Evolutionary conservation across 192 early-diverging fungal genomes (phyloP).

Genomic region (Linnemannia hyalina): DNA sequence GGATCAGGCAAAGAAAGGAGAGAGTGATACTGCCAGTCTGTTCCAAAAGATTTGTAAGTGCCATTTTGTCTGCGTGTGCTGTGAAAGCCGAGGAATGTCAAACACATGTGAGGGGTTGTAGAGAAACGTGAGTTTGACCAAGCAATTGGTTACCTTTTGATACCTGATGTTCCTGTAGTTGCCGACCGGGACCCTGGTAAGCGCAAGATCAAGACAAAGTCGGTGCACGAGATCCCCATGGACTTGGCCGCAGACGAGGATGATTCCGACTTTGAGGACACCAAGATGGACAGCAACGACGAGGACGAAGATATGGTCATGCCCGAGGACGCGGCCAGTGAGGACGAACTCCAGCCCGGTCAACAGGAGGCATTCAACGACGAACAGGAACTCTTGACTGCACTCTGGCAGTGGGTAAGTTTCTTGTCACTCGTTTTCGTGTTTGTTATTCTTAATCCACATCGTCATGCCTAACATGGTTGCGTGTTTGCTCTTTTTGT

Average conservation of each 20-base stretch:
- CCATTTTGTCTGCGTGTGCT: not conserved
- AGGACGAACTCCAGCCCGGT: slow-evolving; percentile 29
- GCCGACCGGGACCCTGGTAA: slow-evolving; percentile 62
- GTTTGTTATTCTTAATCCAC: not conserved
- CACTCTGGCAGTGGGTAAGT: slow-evolving; percentile 57
- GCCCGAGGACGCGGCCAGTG: slow-evolving; percentile 50
- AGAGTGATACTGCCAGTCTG: slow-evolving; percentile 48
- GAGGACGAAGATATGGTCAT: slow-evolving; percentile 54
- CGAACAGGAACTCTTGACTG: slow-evolving; percentile 52
- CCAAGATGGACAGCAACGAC: slow-evolving; percentile 38
- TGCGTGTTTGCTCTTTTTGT: slow-evolving; percentile 7
- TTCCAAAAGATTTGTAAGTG: slow-evolving; percentile 58
- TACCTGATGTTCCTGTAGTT: slow-evolving; percentile 25
- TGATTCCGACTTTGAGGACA: slow-evolving; percentile 58
- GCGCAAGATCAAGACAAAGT: slow-evolving; percentile 59
- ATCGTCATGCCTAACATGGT: too few species aligned
- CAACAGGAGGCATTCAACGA: slow-evolving; percentile 46
- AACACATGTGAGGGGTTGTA: not conserved
- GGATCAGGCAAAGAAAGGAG: slow-evolving; percentile 23
- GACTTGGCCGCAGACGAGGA: slow-evolving; percentile 53
- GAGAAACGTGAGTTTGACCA: not conserved
- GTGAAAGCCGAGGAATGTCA: not conserved
- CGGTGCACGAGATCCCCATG: slow-evolving; percentile 52
- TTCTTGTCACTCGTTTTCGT: not conserved
- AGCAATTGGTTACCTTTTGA: not conserved